phyloP scores from a whole-genome alignment of 2,329 filamentous ascomycete species.

The Aspergillus luchuensis region DNA sequence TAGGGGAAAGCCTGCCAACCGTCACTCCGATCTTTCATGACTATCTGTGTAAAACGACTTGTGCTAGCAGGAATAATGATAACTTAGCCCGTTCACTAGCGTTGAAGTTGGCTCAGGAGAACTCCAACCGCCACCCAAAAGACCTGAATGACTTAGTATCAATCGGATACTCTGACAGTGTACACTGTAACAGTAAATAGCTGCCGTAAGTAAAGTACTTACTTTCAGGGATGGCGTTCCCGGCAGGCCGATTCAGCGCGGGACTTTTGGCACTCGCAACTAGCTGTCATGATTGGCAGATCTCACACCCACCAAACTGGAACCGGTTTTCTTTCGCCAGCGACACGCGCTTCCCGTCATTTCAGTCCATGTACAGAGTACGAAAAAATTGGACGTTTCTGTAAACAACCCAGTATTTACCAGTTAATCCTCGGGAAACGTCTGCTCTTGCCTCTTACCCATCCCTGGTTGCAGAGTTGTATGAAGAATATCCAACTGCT shows the following conservation, averaged over 20 bases:
- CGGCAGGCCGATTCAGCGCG: conserved; percentile 4
- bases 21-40: not conserved
- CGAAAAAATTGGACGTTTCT: not conserved
- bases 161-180: not conserved
- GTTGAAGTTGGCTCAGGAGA: not conserved
- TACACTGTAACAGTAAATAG: not conserved
- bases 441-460: not conserved
- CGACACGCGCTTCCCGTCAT: conserved; percentile 1
- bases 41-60: not conserved
- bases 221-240: conserved; percentile 5
- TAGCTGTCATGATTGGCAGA: conserved; percentile 7
- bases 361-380: not conserved
- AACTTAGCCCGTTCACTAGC: not conserved
- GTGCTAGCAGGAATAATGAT: not conserved
- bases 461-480: not conserved
- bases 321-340: conserved; percentile 12
- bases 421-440: not conserved
- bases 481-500: not conserved
- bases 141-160: not conserved
- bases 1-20: not conserved
- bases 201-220: not conserved
- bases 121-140: not conserved
- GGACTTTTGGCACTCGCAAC: not conserved
- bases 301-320: conserved; percentile 14
- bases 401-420: not conserved